These are phyloP conservation scores for Solanum sejunctum DNA, from an alignment of 257 asterid species.

Conservation along the genomic window DNA sequence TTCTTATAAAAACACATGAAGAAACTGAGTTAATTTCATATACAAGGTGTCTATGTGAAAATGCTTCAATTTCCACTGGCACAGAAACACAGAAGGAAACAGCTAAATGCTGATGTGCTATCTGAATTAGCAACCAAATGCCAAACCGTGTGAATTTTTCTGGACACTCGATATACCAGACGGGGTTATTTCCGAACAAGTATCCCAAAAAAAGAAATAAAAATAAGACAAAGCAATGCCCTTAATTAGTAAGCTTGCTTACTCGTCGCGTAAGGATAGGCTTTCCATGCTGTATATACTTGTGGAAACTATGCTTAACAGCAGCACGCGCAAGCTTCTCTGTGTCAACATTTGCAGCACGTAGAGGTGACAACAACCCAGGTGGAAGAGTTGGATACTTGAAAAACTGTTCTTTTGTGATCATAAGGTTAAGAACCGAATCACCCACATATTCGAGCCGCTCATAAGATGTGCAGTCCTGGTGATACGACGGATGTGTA, in stretches of 20 bases:
- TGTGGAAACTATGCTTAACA: slow-evolving; percentile 48
- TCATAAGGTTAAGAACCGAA: slow-evolving; percentile 55
- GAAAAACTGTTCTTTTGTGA: slow-evolving; percentile 50
- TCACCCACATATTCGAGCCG: slow-evolving; percentile 76
- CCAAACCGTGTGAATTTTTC: background rate
- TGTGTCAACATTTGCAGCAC: slow-evolving; percentile 88
- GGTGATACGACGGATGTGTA: slow-evolving; percentile 50
- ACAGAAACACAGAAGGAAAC: background rate
- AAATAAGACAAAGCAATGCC: background rate
- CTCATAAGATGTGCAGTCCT: slow-evolving; percentile 45
- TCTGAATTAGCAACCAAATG: background rate
- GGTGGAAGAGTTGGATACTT: slow-evolving; percentile 61
- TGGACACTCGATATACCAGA: background rate
- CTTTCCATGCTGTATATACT: slow-evolving; percentile 39
- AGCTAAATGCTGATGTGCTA: background rate
- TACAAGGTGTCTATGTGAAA: background rate
- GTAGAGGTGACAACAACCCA: slow-evolving; percentile 61
- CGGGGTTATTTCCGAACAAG: background rate
- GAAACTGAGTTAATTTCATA: background rate
- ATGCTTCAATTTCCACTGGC: background rate
- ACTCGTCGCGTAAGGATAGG: slow-evolving; percentile 39
- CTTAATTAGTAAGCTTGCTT: background rate
- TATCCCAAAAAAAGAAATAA: background rate
- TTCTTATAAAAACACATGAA: background rate
- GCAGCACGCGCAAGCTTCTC: slow-evolving; percentile 91